Percentiles rank a stretch among this genome's conserved stretches.
These are phyloP conservation scores for Cucurbita pepo DNA, from an alignment of 306 rosid species.

Conservation along the genomic window DNA sequence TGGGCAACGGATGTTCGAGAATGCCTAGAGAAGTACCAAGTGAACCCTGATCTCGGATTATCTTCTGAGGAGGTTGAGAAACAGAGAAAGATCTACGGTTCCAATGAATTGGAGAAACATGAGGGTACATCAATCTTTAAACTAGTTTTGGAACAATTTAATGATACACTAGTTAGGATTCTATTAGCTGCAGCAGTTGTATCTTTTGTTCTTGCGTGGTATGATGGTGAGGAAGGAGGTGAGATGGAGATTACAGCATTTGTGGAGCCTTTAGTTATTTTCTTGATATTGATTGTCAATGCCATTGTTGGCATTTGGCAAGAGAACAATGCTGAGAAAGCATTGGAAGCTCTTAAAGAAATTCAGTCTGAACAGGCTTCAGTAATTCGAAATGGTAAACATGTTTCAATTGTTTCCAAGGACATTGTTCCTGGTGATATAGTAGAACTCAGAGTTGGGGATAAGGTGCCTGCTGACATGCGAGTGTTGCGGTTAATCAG, in stretches of 20 bases:
- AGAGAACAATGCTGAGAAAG: slow-evolving; percentile 90
- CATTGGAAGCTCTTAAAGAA: slow-evolving; percentile 79
- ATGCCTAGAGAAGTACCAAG: slow-evolving; percentile 52
- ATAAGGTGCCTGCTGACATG: slow-evolving; percentile 40
- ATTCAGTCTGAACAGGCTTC: slow-evolving; percentile 78
- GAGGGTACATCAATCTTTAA: slow-evolving; percentile 62
- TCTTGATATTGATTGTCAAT: slow-evolving; percentile 34
- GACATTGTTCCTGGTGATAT: slow-evolving; percentile 72
- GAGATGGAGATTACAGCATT: slow-evolving; percentile 37
- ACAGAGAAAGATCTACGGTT: slow-evolving; percentile 40
- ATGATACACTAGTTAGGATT: slow-evolving; percentile 75
- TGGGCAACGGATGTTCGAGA: slow-evolving; percentile 57
- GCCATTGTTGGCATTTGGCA: slow-evolving; percentile 89
- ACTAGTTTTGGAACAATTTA: slow-evolving; percentile 63
- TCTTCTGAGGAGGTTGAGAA: slow-evolving; percentile 30
- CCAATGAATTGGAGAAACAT: slow-evolving; percentile 71
- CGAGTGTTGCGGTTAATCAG: slow-evolving; percentile 21
- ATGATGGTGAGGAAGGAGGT: slow-evolving; percentile 50
- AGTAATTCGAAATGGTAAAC: slow-evolving; percentile 35
- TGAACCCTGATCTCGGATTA: slow-evolving; percentile 30
- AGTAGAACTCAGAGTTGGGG: slow-evolving; percentile 35
- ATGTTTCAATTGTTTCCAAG: slow-evolving; percentile 42
- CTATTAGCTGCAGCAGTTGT: slow-evolving; percentile 72
- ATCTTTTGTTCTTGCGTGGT: slow-evolving; percentile 79
- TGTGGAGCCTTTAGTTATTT: slow-evolving; percentile 39